Conservation (phyloP, 768 basidiomycete species). For the Xerocomellus intermedius region DNA sequence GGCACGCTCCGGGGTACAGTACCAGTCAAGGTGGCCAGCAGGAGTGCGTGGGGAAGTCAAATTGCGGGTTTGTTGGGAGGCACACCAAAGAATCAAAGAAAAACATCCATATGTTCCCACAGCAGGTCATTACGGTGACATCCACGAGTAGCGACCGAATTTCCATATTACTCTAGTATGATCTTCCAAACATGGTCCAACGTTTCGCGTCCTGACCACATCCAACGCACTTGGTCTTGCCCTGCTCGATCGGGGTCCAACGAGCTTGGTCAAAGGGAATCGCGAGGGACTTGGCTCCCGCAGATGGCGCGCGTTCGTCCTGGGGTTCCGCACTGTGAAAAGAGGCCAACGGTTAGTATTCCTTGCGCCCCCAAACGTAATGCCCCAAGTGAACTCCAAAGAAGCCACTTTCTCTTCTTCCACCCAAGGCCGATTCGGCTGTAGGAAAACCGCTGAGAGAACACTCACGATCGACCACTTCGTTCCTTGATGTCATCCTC, state of each 20-base stretch:
- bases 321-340: constrained; percentile 69
- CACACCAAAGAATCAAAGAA: not conserved
- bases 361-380: not conserved
- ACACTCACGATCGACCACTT: constrained; percentile 71
- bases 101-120: not conserved
- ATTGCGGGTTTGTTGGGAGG: not conserved
- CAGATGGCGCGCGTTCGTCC: constrained; percentile 94
- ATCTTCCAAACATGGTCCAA: constrained; percentile 96
- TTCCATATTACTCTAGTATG: constrained; percentile 49
- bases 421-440: not conserved
- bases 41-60: too few species aligned
- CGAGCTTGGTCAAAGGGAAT: constrained; percentile 93
- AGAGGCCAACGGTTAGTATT: constrained; percentile 2
- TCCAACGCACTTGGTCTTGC: constrained; percentile 86
- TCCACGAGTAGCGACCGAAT: not conserved
- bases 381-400: too few species aligned
- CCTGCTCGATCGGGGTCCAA: constrained; percentile 76
- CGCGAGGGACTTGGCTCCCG: constrained; percentile 94
- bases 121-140: not conserved
- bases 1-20: too few species aligned
- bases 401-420: not conserved
- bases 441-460: not conserved
- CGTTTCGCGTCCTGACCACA: constrained; percentile 88
- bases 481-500: constrained; percentile 99
- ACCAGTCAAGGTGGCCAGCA: too few species aligned